phyloP scores from a whole-genome alignment of 441 rosid species.

The Omphalea diandra region DNA sequence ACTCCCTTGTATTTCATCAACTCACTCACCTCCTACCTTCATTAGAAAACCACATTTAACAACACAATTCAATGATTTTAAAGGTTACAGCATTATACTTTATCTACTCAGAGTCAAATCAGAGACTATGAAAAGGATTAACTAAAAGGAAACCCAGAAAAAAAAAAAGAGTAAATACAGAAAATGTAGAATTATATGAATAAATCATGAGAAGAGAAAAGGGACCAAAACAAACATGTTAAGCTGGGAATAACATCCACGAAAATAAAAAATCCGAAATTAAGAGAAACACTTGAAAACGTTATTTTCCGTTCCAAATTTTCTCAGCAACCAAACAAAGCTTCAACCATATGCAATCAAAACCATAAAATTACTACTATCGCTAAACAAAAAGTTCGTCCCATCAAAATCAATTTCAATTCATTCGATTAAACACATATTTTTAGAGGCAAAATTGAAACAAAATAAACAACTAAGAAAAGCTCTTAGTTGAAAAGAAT shows the following conservation, averaged over 20 bases:
- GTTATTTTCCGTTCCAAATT: not conserved
- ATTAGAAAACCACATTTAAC: constrained; percentile 13
- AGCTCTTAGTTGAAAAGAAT: too few relatives aligned
- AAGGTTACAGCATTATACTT: not conserved
- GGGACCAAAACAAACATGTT: too few relatives aligned
- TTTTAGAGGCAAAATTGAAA: too few relatives aligned
- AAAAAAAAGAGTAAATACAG: not conserved
- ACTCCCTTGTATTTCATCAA: constrained; percentile 14
- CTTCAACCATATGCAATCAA: not conserved
- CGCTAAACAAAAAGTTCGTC: not conserved
- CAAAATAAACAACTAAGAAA: too few relatives aligned
- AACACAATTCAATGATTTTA: not conserved
- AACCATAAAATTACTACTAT: too few relatives aligned
- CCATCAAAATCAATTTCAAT: not conserved
- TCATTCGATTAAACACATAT: not conserved
- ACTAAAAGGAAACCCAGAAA: not conserved
- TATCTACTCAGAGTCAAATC: not conserved
- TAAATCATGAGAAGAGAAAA: too few relatives aligned
- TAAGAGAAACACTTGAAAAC: not conserved
- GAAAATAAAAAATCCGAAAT: too few relatives aligned
- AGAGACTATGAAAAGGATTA: not conserved
- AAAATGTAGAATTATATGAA: not conserved
- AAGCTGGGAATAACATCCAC: too few relatives aligned
- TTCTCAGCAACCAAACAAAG: constrained; percentile 18
- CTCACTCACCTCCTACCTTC: constrained; percentile 4